These are phyloP conservation scores for Claviceps maximensis DNA, from an alignment of 2,329 filamentous ascomycete species.

Conservation along the genomic window DNA sequence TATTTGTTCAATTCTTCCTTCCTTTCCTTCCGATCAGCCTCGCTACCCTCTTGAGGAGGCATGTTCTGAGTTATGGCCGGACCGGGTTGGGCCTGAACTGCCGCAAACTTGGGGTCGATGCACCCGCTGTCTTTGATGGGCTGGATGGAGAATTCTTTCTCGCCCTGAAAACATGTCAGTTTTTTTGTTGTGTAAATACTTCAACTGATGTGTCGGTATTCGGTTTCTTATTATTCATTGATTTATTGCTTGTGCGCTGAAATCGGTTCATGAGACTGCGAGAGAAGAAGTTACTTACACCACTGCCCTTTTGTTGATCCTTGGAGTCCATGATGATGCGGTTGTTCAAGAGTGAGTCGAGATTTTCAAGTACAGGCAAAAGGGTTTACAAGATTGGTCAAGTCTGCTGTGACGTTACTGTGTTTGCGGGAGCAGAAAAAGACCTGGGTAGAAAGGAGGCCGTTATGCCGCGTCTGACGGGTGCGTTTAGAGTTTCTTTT, in stretches of 20 bases:
- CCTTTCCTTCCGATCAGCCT: constrained; percentile 54
- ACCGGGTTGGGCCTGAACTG: constrained; percentile 43
- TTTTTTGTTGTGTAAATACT: constrained; percentile 23
- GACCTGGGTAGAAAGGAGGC: neutral
- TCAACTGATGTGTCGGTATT: neutral
- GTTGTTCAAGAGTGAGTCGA: too few species aligned
- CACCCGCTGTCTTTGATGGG: constrained; percentile 31
- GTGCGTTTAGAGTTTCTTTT: neutral
- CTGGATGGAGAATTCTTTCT: constrained; percentile 33
- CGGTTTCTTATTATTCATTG: too few species aligned
- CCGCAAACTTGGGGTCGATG: constrained; percentile 33
- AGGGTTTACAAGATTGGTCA: too few species aligned
- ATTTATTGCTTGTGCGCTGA: neutral
- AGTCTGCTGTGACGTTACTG: neutral
- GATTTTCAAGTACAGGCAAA: too few species aligned
- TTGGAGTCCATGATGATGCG: constrained; percentile 11
- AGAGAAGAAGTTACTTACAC: constrained; percentile 3
- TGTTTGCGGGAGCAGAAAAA: neutral
- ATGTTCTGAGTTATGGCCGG: constrained; percentile 42
- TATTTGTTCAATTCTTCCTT: constrained; percentile 53
- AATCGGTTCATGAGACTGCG: too few species aligned
- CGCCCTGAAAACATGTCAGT: constrained; percentile 14
- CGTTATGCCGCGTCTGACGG: neutral
- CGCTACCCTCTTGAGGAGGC: constrained; percentile 44
- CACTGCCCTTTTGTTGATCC: constrained; percentile 8